Evolutionary conservation across 2,329 filamentous ascomycete genomes (phyloP), one percentile per base, ranked within the genome.

Genomic region (Cadophora sp.): DNA sequence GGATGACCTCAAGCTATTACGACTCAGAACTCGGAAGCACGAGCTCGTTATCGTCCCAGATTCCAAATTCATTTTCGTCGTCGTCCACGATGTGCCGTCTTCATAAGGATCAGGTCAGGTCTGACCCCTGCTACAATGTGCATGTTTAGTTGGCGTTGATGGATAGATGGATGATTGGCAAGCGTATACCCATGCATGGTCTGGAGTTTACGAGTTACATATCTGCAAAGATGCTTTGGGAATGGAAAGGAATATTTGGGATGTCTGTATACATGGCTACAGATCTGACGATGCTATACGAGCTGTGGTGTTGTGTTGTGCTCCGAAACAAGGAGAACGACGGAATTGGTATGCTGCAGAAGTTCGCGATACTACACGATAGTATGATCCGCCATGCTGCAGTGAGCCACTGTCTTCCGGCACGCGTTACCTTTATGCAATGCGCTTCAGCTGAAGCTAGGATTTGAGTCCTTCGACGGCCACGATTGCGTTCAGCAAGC

Each of bases 41-140:
- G 93, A 97, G 79, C 81, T 96, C 70, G 91, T 96, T 68, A 92
- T 96, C 76, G 91, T 95, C 24, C 92, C 92, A 79, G 92, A 95
- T 78, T 77, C 86, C 50, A 94, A 92, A 76, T 97, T 92, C 79
- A 83, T 96, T 58, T 84, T 95, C 46, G 88, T 94, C 65, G 90
- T 94, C 46, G 87, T 95, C 66, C 92, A 95, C 80, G 92, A 94
- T 77, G 93, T 92, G n/a, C 90, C 91, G 48, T 86, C 88, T 9
- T 89, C 88, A 75, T 92, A 80, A 63, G 40, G 50, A 24, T 40
- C 14, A 22, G 50, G 11, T 55, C 40, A 22, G 43, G 5, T n/a
- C 7, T 48, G 40, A 14, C 19, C 8, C 59, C 1, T 24, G 22
- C 19, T 55, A 19, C 31, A n/a, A 22, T 37, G 24, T 62, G 46